Evolutionary conservation across 1,139 yeast genomes (phyloP).

Genomic region (Yamadazyma blattariae): DNA sequence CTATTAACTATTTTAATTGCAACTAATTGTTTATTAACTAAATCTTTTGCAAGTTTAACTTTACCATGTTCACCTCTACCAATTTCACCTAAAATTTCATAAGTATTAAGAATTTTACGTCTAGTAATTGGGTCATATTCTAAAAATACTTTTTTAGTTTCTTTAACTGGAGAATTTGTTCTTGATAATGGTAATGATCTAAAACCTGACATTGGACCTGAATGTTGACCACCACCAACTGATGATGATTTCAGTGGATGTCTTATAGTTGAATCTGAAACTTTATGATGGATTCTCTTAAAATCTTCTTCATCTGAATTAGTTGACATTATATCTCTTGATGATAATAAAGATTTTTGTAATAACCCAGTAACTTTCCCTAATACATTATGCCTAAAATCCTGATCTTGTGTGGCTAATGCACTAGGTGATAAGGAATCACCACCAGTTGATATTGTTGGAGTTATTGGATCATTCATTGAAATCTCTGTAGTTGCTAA

Average conservation of each 20-base stretch:
- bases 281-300: slow-evolving; percentile 8
- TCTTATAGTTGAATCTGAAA: slow-evolving; percentile 11
- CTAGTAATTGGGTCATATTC: slow-evolving; percentile 89
- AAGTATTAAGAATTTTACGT: slow-evolving; percentile 82
- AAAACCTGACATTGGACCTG: too few relatives aligned
- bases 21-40: slow-evolving; percentile 66
- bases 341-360: slow-evolving; percentile 19
- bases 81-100: slow-evolving; percentile 81
- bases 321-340: slow-evolving; percentile 11
- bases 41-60: slow-evolving; percentile 84
- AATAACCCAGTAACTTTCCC: slow-evolving; percentile 34
- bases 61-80: slow-evolving; percentile 98
- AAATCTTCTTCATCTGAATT: slow-evolving; percentile 8
- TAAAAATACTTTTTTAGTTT: slow-evolving; percentile 74
- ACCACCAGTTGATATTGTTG: slow-evolving; percentile 7
- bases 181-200: slow-evolving; percentile 11
- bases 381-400: slow-evolving; percentile 24
- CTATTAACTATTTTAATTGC: slow-evolving; percentile 94
- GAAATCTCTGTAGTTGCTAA: slow-evolving; percentile 15
- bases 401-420: slow-evolving; percentile 7
- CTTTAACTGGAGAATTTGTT: slow-evolving; percentile 53
- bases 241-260: slow-evolving; percentile 1
- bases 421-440: slow-evolving; percentile 3
- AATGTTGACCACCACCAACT: too few relatives aligned
- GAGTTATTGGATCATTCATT: slow-evolving; percentile 11